Evolutionary conservation across 176 grass and related monocot genomes (phyloP).

Genomic region (Eleusine coracana): DNA sequence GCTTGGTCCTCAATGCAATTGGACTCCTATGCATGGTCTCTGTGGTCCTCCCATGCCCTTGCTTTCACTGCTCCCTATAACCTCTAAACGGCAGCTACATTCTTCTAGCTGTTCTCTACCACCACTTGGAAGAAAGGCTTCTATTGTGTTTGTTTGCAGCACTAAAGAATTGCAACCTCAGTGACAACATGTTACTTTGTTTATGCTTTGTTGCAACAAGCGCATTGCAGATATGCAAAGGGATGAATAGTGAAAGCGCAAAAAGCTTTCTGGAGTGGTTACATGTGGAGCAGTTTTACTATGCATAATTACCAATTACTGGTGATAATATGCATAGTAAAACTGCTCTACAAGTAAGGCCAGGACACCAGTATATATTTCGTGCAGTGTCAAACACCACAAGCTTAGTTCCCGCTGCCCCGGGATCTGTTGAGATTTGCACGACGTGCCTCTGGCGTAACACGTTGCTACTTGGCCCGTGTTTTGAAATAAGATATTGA

Average conservation of each 20-base stretch:
- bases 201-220: not conserved
- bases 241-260: not conserved
- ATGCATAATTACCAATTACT: too few species aligned
- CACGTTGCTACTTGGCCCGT: not conserved
- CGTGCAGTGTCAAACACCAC: not conserved
- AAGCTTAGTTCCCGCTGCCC: too few species aligned
- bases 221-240: not conserved
- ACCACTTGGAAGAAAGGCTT: conserved; percentile 25
- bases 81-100: conserved; percentile 15
- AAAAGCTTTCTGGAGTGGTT: not conserved
- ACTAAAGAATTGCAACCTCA: not conserved
- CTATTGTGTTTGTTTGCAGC: conserved; percentile 33
- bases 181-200: conserved; percentile 35
- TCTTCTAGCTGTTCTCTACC: conserved; percentile 29
- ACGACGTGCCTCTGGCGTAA: not conserved
- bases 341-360: too few species aligned
- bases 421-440: too few species aligned
- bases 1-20: conserved; percentile 29
- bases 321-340: too few species aligned
- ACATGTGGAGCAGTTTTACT: not conserved
- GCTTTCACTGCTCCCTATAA: conserved; percentile 62
- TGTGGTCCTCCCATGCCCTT: conserved; percentile 45
- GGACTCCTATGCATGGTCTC: conserved; percentile 13
- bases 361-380: not conserved
- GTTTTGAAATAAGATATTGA: not conserved